phyloP scores from a whole-genome alignment of 768 basidiomycete genomes.

The Cyathus striatus region DNA sequence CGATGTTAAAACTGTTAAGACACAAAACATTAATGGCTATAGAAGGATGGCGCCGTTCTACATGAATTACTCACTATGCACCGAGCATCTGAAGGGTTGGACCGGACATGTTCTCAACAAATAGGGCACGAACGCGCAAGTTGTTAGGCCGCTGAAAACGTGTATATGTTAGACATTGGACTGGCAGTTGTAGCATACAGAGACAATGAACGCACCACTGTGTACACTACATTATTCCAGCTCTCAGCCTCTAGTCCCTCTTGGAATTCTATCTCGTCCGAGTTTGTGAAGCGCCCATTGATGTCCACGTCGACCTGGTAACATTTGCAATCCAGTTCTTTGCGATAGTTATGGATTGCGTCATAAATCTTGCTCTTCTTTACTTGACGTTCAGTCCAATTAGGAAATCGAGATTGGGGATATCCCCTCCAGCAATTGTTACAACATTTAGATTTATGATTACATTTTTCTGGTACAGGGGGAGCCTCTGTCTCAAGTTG shows the following conservation, averaged over 20 bases:
- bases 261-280: constrained; percentile 11
- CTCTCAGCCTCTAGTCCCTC: constrained; percentile 14
- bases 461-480: constrained; percentile 30
- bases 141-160: constrained; percentile 9
- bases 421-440: constrained; percentile 33
- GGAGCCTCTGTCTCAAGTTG: constrained; percentile 25
- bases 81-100: constrained; percentile 50
- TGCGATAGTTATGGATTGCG: constrained; percentile 27
- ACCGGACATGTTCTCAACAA: constrained; percentile 42
- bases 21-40: too few species aligned
- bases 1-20: constrained; percentile 32
- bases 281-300: constrained; percentile 29
- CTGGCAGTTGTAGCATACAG: too few species aligned
- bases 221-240: constrained; percentile 26
- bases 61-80: constrained; percentile 24
- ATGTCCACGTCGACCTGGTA: constrained; percentile 36
- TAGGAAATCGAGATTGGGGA: constrained; percentile 46
- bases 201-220: constrained; percentile 20
- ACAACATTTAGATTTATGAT: constrained; percentile 27
- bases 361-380: constrained; percentile 32
- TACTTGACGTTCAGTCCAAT: constrained; percentile 48
- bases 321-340: constrained; percentile 19
- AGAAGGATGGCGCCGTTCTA: too few species aligned
- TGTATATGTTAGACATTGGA: too few species aligned
- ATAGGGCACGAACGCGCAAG: constrained; percentile 40